Conservation (phyloP, 1,139 yeast species). For the Pichia inconspicua region DNA sequence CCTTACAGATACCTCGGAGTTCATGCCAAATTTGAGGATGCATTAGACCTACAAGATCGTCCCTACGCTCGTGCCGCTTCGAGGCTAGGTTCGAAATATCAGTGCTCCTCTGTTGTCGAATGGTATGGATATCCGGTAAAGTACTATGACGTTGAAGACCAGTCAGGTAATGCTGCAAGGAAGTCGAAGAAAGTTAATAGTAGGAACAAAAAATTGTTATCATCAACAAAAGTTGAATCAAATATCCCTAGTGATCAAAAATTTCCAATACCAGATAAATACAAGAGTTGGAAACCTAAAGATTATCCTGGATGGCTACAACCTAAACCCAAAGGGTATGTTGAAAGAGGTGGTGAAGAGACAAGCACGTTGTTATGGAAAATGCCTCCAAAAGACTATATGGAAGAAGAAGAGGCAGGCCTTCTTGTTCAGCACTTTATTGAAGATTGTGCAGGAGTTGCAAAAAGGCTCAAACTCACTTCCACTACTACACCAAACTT, state of each 20-base stretch:
- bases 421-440: slow-evolving; percentile 47
- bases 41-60: slow-evolving; percentile 68
- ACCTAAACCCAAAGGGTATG: slow-evolving; percentile 68
- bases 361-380: slow-evolving; percentile 70
- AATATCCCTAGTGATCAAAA: slow-evolving; percentile 24
- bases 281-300: slow-evolving; percentile 31
- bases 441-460: slow-evolving; percentile 46
- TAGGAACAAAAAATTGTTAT: slow-evolving; percentile 13
- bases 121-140: slow-evolving; percentile 60
- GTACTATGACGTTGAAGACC: slow-evolving; percentile 46
- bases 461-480: slow-evolving; percentile 43
- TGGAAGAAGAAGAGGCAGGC: slow-evolving; percentile 23
- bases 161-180: slow-evolving; percentile 11
- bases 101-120: slow-evolving; percentile 58
- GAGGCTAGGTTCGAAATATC: slow-evolving; percentile 67
- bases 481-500: slow-evolving; percentile 59
- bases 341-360: slow-evolving; percentile 78
- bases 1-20: slow-evolving; percentile 73
- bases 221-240: slow-evolving; percentile 15
- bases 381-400: slow-evolving; percentile 24
- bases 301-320: slow-evolving; percentile 72
- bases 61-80: slow-evolving; percentile 82
- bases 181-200: slow-evolving; percentile 16
- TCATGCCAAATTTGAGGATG: slow-evolving; percentile 72
- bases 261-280: slow-evolving; percentile 44